phyloP scores from a whole-genome alignment of 257 asterid species.

The Capsicum chinense region DNA sequence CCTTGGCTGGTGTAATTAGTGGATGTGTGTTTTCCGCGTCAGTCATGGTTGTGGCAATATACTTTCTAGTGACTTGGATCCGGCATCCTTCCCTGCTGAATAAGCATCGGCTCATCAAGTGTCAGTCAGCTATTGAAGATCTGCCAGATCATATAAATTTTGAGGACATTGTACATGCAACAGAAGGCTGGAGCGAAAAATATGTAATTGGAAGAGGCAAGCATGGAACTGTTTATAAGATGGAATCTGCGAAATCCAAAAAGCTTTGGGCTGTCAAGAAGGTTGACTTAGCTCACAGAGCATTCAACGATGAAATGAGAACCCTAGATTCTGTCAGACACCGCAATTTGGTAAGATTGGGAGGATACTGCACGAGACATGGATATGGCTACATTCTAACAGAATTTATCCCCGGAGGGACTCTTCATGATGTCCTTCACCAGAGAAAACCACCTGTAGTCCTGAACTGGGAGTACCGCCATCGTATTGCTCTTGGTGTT shows the following conservation, averaged over 20 bases:
- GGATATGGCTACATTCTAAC: slow-evolving; percentile 56
- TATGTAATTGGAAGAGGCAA: slow-evolving; percentile 62
- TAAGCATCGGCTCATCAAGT: slow-evolving; percentile 31
- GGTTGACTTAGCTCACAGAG: slow-evolving; percentile 45
- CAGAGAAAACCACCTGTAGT: slow-evolving; percentile 36
- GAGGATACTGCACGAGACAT: slow-evolving; percentile 50
- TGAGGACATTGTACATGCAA: slow-evolving; percentile 52
- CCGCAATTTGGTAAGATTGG: slow-evolving; percentile 56
- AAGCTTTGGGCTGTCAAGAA: slow-evolving; percentile 37
- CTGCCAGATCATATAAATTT: slow-evolving; percentile 49
- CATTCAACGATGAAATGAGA: slow-evolving; percentile 46
- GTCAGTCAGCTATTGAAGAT: slow-evolving; percentile 44
- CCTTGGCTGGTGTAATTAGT: slow-evolving; percentile 33
- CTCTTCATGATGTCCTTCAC: slow-evolving; percentile 53
- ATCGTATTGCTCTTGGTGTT: slow-evolving; percentile 54
- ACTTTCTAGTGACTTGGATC: slow-evolving; percentile 23
- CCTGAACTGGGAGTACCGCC: slow-evolving; percentile 50
- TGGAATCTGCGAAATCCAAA: slow-evolving; percentile 18
- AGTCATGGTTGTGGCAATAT: slow-evolving; percentile 38
- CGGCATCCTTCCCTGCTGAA: slow-evolving; percentile 19
- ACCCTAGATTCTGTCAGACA: slow-evolving; percentile 47
- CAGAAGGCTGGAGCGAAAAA: slow-evolving; percentile 58
- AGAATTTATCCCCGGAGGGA: slow-evolving; percentile 53
- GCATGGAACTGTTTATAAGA: slow-evolving; percentile 41
- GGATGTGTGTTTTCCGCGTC: slow-evolving; percentile 35